phyloP scores from a whole-genome alignment of 2,329 filamentous ascomycete genomes.

The Monosporascus sp. region DNA sequence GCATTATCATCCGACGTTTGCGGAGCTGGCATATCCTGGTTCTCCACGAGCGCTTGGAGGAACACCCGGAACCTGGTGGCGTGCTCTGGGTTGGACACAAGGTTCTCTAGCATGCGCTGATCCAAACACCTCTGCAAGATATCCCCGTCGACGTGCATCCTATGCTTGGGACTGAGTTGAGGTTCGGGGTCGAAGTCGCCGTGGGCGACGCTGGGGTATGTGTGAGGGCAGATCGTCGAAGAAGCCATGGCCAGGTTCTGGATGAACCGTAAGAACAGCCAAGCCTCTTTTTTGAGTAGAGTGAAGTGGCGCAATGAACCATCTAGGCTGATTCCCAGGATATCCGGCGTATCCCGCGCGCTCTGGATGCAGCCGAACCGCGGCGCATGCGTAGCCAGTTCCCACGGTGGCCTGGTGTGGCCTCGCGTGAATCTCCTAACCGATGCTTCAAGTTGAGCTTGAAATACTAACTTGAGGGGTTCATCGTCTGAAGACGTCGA shows the following conservation, averaged over 20 bases:
- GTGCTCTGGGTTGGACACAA: slow-evolving; percentile 35
- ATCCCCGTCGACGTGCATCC: slow-evolving; percentile 64
- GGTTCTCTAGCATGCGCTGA: slow-evolving; percentile 36
- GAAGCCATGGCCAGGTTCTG: slow-evolving; percentile 59
- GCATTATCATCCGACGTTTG: slow-evolving; percentile 15
- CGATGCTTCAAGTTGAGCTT: slow-evolving; percentile 49
- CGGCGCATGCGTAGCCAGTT: slow-evolving; percentile 24
- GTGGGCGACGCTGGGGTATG: slow-evolving; percentile 17
- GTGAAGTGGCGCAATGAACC: slow-evolving; percentile 67
- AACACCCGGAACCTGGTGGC: slow-evolving; percentile 29
- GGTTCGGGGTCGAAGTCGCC: slow-evolving; percentile 31
- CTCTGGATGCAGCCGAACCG: slow-evolving; percentile 39
- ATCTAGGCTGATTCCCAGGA: slow-evolving; percentile 62
- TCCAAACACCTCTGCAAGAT: slow-evolving; percentile 51
- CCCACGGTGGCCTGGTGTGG: slow-evolving; percentile 49
- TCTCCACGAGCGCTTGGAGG: slow-evolving; percentile 44
- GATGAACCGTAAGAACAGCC: slow-evolving; percentile 66
- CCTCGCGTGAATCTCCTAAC: slow-evolving; percentile 51
- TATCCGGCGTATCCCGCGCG: slow-evolving; percentile 40
- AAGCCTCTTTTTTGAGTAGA: slow-evolving; percentile 55
- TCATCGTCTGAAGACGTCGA: slow-evolving; percentile 36
- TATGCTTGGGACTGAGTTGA: slow-evolving; percentile 32
- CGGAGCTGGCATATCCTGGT: slow-evolving; percentile 32
- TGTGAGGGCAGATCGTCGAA: slow-evolving; percentile 43
- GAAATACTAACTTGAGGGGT: slow-evolving; percentile 45